A percentile compares a stretch with the other conserved stretches of the same genome.
Evolutionary conservation across 2,329 filamentous ascomycete genomes (phyloP).

Genomic region (Colletotrichum melonis): DNA sequence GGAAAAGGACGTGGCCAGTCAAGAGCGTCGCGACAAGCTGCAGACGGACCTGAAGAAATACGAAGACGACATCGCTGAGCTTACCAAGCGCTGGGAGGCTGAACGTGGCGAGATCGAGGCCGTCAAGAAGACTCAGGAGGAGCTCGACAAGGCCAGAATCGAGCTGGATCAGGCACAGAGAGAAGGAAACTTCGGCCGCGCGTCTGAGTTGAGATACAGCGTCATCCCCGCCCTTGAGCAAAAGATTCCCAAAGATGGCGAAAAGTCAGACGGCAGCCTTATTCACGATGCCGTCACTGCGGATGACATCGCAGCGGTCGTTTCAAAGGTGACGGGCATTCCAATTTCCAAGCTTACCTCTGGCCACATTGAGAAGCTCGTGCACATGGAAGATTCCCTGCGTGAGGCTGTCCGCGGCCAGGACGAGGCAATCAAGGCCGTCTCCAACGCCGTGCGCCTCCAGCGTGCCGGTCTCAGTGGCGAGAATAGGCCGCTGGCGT

Average conservation of each 20-base stretch:
- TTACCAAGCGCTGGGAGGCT: conserved; percentile 90
- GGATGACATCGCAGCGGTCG: conserved; percentile 93
- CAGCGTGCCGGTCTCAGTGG: conserved; percentile 92
- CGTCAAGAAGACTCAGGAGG: conserved; percentile 87
- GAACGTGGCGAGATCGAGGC: conserved; percentile 87
- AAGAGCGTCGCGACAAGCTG: conserved; percentile 87
- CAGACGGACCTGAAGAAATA: conserved; percentile 80
- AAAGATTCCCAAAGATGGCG: conserved; percentile 81
- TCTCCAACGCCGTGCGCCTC: conserved; percentile 92
- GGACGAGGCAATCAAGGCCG: conserved; percentile 90
- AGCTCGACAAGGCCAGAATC: conserved; percentile 86
- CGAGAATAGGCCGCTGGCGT: conserved; percentile 90
- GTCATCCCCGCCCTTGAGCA: conserved; percentile 84
- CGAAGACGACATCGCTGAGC: conserved; percentile 78
- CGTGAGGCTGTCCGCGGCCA: conserved; percentile 89
- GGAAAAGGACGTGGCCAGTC: conserved; percentile 90
- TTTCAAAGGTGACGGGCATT: conserved; percentile 91
- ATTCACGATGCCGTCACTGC: conserved; percentile 95
- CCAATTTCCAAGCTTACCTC: conserved; percentile 92
- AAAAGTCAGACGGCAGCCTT: conserved; percentile 65
- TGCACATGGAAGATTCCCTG: conserved; percentile 94
- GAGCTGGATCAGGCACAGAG: conserved; percentile 91
- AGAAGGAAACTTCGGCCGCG: conserved; percentile 87
- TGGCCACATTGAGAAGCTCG: conserved; percentile 92
- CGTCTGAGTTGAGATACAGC: conserved; percentile 91